Conservation (phyloP, 371 early-diverging fungal species). For the Rhizopus arrhizus region DNA sequence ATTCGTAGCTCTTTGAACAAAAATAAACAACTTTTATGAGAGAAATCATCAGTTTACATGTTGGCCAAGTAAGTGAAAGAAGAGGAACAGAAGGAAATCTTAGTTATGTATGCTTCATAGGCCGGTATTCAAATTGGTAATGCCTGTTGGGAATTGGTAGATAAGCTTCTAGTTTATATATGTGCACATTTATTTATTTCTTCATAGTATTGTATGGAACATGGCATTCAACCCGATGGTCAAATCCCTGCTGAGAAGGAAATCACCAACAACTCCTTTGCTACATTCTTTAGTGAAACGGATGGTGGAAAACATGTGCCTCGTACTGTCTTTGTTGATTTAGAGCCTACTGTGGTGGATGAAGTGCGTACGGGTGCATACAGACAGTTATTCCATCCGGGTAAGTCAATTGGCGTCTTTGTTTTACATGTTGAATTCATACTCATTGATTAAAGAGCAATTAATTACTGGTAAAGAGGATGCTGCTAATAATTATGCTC, state of each 20-base stretch:
- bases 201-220: slow-evolving; percentile 78
- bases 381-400: slow-evolving; percentile 97
- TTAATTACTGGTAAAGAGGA: slow-evolving; percentile 98
- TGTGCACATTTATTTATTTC: neutral
- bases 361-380: slow-evolving; percentile 95
- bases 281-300: slow-evolving; percentile 97
- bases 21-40: too few species aligned
- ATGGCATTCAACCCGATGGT: slow-evolving; percentile 97
- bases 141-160: slow-evolving; percentile 95
- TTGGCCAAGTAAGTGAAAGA: too few species aligned
- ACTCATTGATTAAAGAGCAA: slow-evolving; percentile 66
- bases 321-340: slow-evolving; percentile 96
- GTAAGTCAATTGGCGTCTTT: slow-evolving; percentile 6
- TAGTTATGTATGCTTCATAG: slow-evolving; percentile 34
- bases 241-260: slow-evolving; percentile 83
- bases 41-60: too few species aligned
- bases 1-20: too few species aligned
- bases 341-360: slow-evolving; percentile 97
- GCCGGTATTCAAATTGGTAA: slow-evolving; percentile 99
- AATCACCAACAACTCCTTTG: slow-evolving; percentile 57
- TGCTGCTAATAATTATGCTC: slow-evolving; percentile 99
- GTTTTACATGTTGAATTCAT: neutral
- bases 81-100: too few species aligned
- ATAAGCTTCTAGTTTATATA: neutral
- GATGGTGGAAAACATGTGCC: slow-evolving; percentile 97